Evolutionary conservation across 768 basidiomycete species (phyloP).

Genomic region (Boletus pseudopeckii): DNA sequence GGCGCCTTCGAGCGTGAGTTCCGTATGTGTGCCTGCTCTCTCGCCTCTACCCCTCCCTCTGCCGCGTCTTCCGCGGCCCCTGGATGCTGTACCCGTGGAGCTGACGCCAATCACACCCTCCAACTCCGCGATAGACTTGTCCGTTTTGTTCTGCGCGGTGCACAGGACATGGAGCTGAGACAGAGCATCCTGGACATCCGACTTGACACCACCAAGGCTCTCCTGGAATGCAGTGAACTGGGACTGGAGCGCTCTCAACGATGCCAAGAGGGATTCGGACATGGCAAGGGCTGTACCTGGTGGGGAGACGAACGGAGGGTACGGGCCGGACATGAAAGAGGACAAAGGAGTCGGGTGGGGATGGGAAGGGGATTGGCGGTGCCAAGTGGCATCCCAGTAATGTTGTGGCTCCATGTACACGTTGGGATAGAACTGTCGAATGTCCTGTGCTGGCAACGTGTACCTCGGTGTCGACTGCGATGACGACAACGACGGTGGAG

Average conservation of each 20-base stretch:
- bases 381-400: constrained; percentile 3
- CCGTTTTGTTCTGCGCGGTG: constrained; percentile 12
- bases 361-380: neutral
- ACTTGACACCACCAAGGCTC: constrained; percentile 2
- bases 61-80: neutral
- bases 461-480: neutral
- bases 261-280: neutral
- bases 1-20: neutral
- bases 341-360: neutral
- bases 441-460: neutral
- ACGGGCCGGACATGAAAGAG: neutral
- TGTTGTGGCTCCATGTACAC: neutral
- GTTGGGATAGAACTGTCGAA: neutral
- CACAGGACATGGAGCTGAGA: constrained; percentile 14
- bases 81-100: neutral
- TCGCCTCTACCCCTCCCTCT: neutral
- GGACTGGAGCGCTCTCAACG: constrained; percentile 8
- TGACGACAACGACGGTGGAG: neutral
- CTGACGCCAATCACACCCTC: constrained; percentile 14
- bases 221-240: constrained; percentile 17
- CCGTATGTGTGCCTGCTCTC: neutral
- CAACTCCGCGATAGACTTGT: constrained; percentile 6
- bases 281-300: neutral
- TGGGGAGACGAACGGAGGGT: neutral
- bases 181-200: constrained; percentile 16